phyloP scores from a whole-genome alignment of 2,329 filamentous ascomycete species.

The Leptosphaerulina australis region DNA sequence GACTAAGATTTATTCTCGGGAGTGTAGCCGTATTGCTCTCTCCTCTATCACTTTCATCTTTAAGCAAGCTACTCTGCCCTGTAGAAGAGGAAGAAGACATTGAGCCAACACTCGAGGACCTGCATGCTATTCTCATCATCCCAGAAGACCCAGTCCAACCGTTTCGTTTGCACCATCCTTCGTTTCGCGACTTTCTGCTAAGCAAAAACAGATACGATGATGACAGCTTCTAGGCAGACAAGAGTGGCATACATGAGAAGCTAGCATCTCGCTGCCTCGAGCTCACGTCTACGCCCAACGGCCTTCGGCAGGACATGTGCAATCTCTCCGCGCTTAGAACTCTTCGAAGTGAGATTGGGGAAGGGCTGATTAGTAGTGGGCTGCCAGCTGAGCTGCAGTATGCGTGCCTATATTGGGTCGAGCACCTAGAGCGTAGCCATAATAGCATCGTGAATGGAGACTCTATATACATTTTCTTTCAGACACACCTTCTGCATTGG shows the following conservation, averaged over 20 bases:
- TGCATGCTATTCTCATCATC: constrained; percentile 26
- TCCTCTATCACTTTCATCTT: constrained; percentile 1
- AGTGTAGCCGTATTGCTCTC: constrained; percentile 23
- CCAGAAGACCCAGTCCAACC: constrained; percentile 27
- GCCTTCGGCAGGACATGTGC: neutral
- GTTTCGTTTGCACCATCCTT: constrained; percentile 18
- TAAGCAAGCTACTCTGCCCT: neutral
- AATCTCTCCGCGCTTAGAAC: neutral
- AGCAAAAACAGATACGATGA: constrained; percentile 14
- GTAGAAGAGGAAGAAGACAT: neutral
- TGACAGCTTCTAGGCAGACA: neutral
- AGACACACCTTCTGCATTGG: too few species aligned
- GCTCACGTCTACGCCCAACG: too few species aligned
- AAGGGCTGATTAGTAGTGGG: neutral
- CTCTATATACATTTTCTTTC: neutral
- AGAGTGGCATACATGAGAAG: too few species aligned
- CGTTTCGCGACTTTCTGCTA: constrained; percentile 33
- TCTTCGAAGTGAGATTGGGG: neutral
- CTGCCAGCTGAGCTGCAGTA: too few species aligned
- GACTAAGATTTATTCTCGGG: constrained; percentile 5
- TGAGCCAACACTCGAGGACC: constrained; percentile 31
- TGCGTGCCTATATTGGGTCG: too few species aligned
- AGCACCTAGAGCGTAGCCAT: neutral
- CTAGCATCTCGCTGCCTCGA: too few species aligned
- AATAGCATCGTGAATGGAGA: neutral